phyloP scores from a whole-genome alignment of 1,284 basidiomycete genomes.

The Cutaneotrichosporon dermatis region DNA sequence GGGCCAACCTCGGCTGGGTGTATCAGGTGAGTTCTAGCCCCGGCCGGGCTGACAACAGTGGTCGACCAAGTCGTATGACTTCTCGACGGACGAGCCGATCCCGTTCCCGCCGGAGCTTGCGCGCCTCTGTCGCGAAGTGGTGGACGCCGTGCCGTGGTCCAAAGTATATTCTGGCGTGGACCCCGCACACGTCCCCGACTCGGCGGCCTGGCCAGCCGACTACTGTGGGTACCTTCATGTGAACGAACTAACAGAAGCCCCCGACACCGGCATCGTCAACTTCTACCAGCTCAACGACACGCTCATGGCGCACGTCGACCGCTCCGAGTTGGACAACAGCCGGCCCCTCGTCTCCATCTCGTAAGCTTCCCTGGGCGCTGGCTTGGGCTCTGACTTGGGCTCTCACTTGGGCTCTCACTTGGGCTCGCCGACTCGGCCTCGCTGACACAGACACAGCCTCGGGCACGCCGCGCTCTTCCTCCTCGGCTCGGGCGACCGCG shows the following conservation, averaged over 20 bases:
- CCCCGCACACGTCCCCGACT: conserved; percentile 54
- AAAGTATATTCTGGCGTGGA: conserved; percentile 54
- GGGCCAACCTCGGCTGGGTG: conserved; percentile 88
- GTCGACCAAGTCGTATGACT: conserved; percentile 88
- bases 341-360: conserved; percentile 83
- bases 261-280: conserved; percentile 90
- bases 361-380: conserved; percentile 51
- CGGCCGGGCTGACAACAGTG: conserved; percentile 56
- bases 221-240: conserved; percentile 57
- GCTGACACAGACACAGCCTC: conserved; percentile 54
- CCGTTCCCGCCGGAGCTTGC: conserved; percentile 59
- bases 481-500: conserved; percentile 73
- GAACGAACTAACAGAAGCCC: conserved; percentile 33
- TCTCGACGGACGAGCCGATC: conserved; percentile 57
- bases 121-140: conserved; percentile 60
- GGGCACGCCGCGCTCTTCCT: conserved; percentile 82
- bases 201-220: conserved; percentile 64
- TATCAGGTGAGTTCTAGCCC: conserved; percentile 52
- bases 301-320: conserved; percentile 88
- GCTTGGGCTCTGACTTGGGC: too few relatives aligned
- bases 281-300: conserved; percentile 82
- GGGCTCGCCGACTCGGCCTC: too few relatives aligned
- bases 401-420: too few relatives aligned
- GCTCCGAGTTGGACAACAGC: conserved; percentile 70
- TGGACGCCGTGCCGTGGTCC: conserved; percentile 63